A percentile compares a stretch with the other conserved stretches of the same genome.
phyloP scores from a whole-genome alignment of 2,329 filamentous ascomycete genomes.

The Fusarium avenaceum region DNA sequence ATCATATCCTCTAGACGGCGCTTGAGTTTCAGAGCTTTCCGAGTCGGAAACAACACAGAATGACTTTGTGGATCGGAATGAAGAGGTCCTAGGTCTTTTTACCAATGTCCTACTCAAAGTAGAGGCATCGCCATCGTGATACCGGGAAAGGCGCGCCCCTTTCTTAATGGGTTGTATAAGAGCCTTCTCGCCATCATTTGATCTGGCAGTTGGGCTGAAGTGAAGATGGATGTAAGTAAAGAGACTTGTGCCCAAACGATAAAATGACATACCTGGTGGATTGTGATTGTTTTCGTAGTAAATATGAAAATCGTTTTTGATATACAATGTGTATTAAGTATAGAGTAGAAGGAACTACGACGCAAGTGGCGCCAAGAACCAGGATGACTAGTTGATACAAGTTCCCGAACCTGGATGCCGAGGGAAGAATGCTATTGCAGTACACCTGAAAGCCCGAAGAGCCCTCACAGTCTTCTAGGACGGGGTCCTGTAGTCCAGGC shows the following conservation, averaged over 20 bases:
- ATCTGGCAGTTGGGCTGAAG: too few relatives aligned
- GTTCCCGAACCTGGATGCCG: background rate
- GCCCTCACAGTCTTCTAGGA: background rate
- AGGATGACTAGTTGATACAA: background rate
- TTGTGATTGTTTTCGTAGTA: background rate
- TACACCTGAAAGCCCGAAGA: background rate
- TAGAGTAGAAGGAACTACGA: background rate
- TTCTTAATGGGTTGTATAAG: background rate
- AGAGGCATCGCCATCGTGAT: background rate
- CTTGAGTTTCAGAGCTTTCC: background rate
- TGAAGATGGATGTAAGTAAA: too few relatives aligned
- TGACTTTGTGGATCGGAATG: slow-evolving; percentile 11
- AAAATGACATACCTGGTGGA: background rate
- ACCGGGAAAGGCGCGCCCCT: background rate
- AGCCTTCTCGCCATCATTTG: background rate
- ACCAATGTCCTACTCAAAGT: background rate
- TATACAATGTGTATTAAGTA: background rate
- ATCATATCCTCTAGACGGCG: background rate
- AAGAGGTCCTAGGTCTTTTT: background rate
- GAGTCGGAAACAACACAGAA: background rate
- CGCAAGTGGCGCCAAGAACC: background rate
- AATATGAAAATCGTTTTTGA: background rate
- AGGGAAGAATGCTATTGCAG: slow-evolving; percentile 5
- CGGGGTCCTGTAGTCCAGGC: background rate
- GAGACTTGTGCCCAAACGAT: too few relatives aligned